A percentile compares a stretch with the other conserved stretches of the same genome.
Evolutionary conservation across 768 basidiomycete genomes (phyloP).

Genomic region (Exsudoporus frostii): DNA sequence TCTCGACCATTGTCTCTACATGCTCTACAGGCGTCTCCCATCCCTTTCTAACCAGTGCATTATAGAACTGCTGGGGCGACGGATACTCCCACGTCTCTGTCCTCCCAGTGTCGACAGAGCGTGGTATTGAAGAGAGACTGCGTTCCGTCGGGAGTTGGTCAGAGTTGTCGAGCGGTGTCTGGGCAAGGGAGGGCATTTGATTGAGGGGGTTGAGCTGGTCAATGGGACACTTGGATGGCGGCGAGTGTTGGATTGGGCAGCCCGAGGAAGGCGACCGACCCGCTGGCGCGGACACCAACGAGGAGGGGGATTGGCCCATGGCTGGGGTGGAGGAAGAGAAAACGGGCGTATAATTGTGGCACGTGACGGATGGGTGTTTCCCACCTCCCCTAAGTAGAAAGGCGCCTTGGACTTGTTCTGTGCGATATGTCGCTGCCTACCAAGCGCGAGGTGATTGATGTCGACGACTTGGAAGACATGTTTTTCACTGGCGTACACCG

Average conservation of each 20-base stretch:
- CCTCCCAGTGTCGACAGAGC: conserved; percentile 37
- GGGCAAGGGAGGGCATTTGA: conserved; percentile 84
- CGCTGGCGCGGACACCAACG: conserved; percentile 1
- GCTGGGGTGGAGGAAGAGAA: not conserved
- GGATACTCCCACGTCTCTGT: conserved; percentile 85
- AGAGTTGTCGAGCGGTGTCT: conserved; percentile 55
- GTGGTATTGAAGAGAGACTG: conserved; percentile 82
- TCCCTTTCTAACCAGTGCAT: conserved; percentile 92
- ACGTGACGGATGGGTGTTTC: conserved; percentile 13
- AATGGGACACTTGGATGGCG: conserved; percentile 51
- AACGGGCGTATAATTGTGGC: not conserved
- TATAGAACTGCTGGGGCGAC: conserved; percentile 96
- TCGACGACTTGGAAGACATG: conserved; percentile 25
- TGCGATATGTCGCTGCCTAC: conserved; percentile 1
- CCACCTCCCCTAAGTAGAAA: not conserved
- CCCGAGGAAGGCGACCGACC: conserved; percentile 9
- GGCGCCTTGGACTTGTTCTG: too few relatives aligned
- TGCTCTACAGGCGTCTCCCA: conserved; percentile 97
- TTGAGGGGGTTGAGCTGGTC: conserved; percentile 74
- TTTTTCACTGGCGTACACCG: conserved; percentile 18
- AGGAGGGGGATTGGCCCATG: conserved; percentile 20
- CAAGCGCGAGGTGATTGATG: conserved; percentile 23
- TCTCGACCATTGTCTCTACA: conserved; percentile 95
- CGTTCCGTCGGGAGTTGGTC: conserved; percentile 68
- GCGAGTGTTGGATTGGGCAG: conserved; percentile 45